A percentile compares a stretch with the other conserved stretches of the same genome.
phyloP scores from a whole-genome alignment of 2,329 filamentous ascomycete genomes.

The Xylariaceae sp. region DNA sequence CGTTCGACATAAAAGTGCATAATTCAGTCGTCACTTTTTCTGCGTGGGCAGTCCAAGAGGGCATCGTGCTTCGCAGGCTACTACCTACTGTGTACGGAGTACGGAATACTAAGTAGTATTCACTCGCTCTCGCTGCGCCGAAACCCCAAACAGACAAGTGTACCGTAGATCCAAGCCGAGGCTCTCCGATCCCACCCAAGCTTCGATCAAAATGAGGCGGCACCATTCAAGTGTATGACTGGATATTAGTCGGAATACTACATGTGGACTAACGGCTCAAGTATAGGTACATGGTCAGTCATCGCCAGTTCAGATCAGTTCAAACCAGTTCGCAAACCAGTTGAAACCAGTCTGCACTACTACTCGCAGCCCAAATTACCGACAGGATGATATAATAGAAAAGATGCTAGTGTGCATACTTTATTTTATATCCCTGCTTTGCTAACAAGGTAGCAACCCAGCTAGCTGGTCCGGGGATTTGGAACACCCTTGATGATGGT shows the following conservation, averaged over 20 bases:
- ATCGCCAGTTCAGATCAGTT: not conserved
- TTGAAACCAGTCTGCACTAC: not conserved
- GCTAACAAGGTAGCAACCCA: not conserved
- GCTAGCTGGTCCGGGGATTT: constrained; percentile 5
- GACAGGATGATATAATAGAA: not conserved
- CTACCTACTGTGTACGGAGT: too few relatives aligned
- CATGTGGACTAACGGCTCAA: not conserved
- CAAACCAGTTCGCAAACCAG: not conserved
- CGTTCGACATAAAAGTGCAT: not conserved
- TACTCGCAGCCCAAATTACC: not conserved
- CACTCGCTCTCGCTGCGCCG: not conserved
- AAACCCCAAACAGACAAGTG: not conserved
- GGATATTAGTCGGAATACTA: not conserved
- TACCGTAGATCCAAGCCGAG: constrained; percentile 2
- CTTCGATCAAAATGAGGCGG: constrained; percentile 5
- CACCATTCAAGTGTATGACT: not conserved
- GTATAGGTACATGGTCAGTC: not conserved
- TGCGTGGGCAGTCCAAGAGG: not conserved
- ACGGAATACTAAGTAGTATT: too few relatives aligned
- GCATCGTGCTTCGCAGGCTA: too few relatives aligned
- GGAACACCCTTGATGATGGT: constrained; percentile 9
- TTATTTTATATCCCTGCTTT: not conserved
- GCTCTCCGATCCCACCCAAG: constrained; percentile 4
- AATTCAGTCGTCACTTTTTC: not conserved
- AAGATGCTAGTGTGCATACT: not conserved